Conservation (phyloP, 768 basidiomycete genomes). For the Leccinum longicurvipes region DNA sequence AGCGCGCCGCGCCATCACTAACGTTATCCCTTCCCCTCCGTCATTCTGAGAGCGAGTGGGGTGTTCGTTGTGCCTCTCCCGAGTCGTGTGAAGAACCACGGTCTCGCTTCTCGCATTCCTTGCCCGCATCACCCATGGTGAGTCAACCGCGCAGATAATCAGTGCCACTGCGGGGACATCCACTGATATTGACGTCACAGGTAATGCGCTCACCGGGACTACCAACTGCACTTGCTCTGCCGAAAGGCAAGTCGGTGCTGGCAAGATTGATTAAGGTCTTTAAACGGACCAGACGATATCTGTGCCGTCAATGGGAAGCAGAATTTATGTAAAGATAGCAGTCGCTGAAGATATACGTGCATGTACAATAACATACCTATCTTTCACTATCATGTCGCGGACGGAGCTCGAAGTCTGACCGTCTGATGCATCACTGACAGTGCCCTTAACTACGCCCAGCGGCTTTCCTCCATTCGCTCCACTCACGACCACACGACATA, state of each 20-base stretch:
- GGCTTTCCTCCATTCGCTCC: background rate
- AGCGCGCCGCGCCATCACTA: background rate
- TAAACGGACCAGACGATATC: background rate
- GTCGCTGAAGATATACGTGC: background rate
- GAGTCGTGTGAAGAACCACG: slow-evolving; percentile 18
- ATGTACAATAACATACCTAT: background rate
- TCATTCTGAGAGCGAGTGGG: background rate
- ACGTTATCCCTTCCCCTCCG: slow-evolving; percentile 1
- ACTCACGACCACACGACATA: background rate
- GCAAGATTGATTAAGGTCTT: slow-evolving; percentile 13
- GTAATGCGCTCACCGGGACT: background rate
- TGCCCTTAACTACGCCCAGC: background rate
- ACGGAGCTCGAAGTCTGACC: background rate
- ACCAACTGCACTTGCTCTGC: background rate
- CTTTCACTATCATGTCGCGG: background rate
- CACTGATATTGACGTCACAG: slow-evolving; percentile 1
- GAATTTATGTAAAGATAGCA: background rate
- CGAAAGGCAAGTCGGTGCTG: slow-evolving; percentile 15
- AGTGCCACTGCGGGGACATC: background rate
- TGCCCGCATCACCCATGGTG: slow-evolving; percentile 13
- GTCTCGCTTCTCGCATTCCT: slow-evolving; percentile 22
- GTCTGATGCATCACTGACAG: background rate
- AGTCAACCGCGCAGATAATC: background rate
- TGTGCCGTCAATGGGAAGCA: background rate
- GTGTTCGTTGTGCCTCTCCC: background rate